phyloP scores from a whole-genome alignment of 2,329 filamentous ascomycete species.

The Colletotrichum sp. region DNA sequence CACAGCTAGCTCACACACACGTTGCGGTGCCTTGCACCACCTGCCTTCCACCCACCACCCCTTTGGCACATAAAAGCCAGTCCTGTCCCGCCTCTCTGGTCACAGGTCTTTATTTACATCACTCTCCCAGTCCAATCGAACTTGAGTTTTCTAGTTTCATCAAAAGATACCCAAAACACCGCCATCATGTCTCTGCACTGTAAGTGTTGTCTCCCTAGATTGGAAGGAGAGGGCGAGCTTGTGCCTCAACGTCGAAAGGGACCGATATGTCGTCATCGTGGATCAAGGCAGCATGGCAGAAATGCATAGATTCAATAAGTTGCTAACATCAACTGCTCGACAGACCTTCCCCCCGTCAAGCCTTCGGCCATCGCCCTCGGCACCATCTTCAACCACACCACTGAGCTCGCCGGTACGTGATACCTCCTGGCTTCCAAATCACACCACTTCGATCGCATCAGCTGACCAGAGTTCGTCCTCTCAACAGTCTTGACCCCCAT shows the following conservation, averaged over 20 bases:
- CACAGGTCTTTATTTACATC: background rate
- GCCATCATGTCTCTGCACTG: slow-evolving; percentile 65
- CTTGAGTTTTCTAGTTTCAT: background rate
- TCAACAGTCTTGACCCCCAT: slow-evolving; percentile 75
- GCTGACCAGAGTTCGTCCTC: background rate
- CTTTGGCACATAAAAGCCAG: slow-evolving; percentile 19
- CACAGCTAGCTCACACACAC: slow-evolving; percentile 13
- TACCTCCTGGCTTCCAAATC: background rate
- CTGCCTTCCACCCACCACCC: background rate
- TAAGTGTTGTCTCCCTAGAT: slow-evolving; percentile 36
- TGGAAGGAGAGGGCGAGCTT: background rate
- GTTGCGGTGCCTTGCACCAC: background rate
- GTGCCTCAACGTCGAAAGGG: background rate
- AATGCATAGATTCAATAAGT: no score
- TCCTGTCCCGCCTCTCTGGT: slow-evolving; percentile 1
- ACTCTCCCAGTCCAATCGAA: slow-evolving; percentile 6
- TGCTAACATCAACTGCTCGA: background rate
- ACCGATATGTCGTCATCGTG: background rate
- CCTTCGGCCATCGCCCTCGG: slow-evolving; percentile 97
- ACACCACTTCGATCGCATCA: background rate
- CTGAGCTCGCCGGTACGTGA: slow-evolving; percentile 72
- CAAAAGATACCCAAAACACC: slow-evolving; percentile 19
- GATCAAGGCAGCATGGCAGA: background rate
- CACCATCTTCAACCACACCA: slow-evolving; percentile 92
- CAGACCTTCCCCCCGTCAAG: slow-evolving; percentile 80